Base-by-base conservation (phyloP, 495 filamentous ascomycete genomes). In the Aspergillus kassunensis region DNA sequence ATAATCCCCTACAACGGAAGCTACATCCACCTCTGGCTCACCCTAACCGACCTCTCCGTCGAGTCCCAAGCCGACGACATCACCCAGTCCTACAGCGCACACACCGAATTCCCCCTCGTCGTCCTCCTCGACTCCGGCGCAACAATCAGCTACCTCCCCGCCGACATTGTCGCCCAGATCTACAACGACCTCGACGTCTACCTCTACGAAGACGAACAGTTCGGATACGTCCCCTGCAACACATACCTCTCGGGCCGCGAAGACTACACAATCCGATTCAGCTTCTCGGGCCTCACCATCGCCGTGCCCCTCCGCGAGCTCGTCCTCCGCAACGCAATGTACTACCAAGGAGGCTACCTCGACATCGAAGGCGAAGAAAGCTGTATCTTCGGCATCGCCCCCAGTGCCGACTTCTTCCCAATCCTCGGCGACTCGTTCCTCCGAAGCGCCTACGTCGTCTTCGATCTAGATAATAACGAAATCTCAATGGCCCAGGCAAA, bases 401-500 rank as follows among this genome's bases (percentile, higher is more conserved):
- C 82, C 8, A 81, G 79, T 10, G 37, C 54, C 11, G 56, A 67
- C 12, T 79, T 80, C 36, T 81, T 81, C 13, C 79, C 78, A 34
- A 83, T 95, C 3, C 70, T 96, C 19, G 91, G 91, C 20, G 91
- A 95, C 61, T 89, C 89, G 0, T 96, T 96, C 73, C 77, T 96
- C n/a, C 77, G 91, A 29, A 85, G 84, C 30, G 90, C 91, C 0
- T 96, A 96, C 59, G 82, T 93, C 6, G 90, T 96, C 4, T 96
- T 90, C 59, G 88, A 95, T 58, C 73, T 95, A 33, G 79, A 77
- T 12, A 92, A 89, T 64, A 88, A 92, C 67, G 75, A 88, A 69
- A 89, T 95, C 54, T 67, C 64, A 1, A 71, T 96, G 44, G 91
- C 88, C 3, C 83, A 87, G 61, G 89, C 89, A 0, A 83, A 80